phyloP scores from a whole-genome alignment of 176 grass and related monocot species.

The Rhynchospora breviuscula region DNA sequence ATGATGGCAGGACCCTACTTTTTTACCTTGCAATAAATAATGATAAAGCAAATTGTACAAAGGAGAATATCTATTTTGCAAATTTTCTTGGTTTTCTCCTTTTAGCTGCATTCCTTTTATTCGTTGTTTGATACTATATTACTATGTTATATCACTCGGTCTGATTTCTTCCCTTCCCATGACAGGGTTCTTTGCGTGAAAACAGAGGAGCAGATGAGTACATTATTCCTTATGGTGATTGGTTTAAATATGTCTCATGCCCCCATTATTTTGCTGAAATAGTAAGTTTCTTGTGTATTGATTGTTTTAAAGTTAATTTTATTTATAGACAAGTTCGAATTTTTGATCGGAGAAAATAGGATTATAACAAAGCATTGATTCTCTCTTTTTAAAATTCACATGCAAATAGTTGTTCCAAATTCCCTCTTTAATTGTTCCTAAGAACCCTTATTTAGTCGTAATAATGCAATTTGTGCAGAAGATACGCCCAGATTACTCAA shows the following conservation, averaged over 20 bases:
- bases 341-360: too few species aligned
- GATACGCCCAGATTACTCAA: neutral
- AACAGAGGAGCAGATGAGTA: constrained; percentile 70
- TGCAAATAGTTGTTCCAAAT: neutral
- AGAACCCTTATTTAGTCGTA: neutral
- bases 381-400: neutral
- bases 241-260: constrained; percentile 79
- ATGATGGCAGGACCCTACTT: neutral
- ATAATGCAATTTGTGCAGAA: neutral
- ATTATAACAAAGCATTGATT: neutral
- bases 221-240: constrained; percentile 77
- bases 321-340: neutral
- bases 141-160: neutral
- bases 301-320: constrained; percentile 2
- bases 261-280: constrained; percentile 95
- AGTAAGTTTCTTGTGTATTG: constrained; percentile 39
- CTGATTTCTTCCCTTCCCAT: constrained; percentile 14
- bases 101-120: constrained; percentile 20
- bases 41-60: neutral
- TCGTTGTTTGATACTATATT: constrained; percentile 7
- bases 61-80: neutral
- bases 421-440: neutral
- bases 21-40: constrained; percentile 10
- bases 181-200: constrained; percentile 74
- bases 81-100: neutral